Evolutionary conservation across 2,329 filamentous ascomycete species (phyloP), one percentile per base, ranked within the genome.

Genomic region (Fusarium floridanum): DNA sequence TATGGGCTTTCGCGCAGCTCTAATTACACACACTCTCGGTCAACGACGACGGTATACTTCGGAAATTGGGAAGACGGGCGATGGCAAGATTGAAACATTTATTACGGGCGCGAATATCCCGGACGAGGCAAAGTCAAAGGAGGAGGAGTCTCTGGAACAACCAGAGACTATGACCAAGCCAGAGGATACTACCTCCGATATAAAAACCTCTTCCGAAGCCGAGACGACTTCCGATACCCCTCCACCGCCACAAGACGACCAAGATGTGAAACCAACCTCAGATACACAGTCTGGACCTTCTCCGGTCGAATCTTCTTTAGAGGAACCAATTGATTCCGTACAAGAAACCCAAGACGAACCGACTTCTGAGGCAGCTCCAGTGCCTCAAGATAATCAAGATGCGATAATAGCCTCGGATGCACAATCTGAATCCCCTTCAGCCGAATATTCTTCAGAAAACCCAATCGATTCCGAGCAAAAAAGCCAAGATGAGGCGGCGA

Each of bases 1-100:
- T 5, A 55, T 63, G 5, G 34, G 63, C 67, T 66, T 73, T 32
- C 73, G 68, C 32, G 60, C 68, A 29, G 53, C 62, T 50, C 61
- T 61, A 22, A 41, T 70, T 17, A 64, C 62, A 69, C 50, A 75
- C 61, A 59, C 57, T 12, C 45, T 74, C 16, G 34, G 39, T 20
- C 66, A 36, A 57, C 68, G 61, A 50, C 75, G 78, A 56, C 73
- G 67, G 43, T 78, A 76, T 67, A 75, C 76, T 27, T 81, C 80
- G 41, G 73, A 80, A 43, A 71, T 65, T 8, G 48, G 70, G 17
- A 71, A 73, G 10, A 55, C 72, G 20, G 75, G 66, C 62, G 76
- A 78, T 17, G 72, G 73, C n/a, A 75, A 71, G 57, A 74, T 79
- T 43, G 78, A 80, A n/a, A 69, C 75, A 7, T 70, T 81, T 5